Base-by-base conservation (phyloP, 345 rosid genomes). In the Lenwebbia sp. region DNA sequence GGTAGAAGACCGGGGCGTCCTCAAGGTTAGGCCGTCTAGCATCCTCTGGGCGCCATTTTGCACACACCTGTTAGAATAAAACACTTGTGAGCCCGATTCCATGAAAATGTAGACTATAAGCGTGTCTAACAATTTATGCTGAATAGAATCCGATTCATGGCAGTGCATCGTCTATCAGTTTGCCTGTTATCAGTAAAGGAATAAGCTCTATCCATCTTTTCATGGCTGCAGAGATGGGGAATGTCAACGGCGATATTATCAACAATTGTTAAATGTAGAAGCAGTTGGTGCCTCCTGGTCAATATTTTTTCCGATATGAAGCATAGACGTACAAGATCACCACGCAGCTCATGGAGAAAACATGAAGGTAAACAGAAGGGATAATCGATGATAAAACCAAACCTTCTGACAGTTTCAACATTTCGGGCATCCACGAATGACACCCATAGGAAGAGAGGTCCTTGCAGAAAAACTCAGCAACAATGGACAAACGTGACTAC, bases 391-490 rank as follows among this genome's bases (percentile, higher is more conserved):
- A 65, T 55, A 85, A 56, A 78, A 89, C 85, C 82, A 82, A 91
- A 97, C 99, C 99, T 96, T 97, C 86, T 94, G 99, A 92, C 99
- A 96, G 88, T 91, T 94, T 85, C 87, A 91, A 90, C 99, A 95
- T 51, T 93, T 90, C 62, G 92, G 90, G 89, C 98, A 95, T 78
- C 95, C 99, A 25, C 94, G 94, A 52, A 93, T 86, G 85, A 96
- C 98, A 6, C 99, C 99, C 90, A 93, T 94, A 30, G 99, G 96
- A 86, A 95, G 92, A 85, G 82, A 85, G 87, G 92, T 89, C 92
- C 89, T 91, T 70, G 26, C 82, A 49, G 52, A 86, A 84, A 86
- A 88, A 89, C 65, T 89, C 99, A 96, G 97, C 91, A 89, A 86
- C 55, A 88, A 84, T 15, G 33, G 76, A 47, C 50, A 87, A 30